A percentile compares a stretch with the other conserved stretches of the same genome.
Evolutionary conservation across 106 monocot genomes (phyloP).

Genomic region (Dendrobium huoshanense): DNA sequence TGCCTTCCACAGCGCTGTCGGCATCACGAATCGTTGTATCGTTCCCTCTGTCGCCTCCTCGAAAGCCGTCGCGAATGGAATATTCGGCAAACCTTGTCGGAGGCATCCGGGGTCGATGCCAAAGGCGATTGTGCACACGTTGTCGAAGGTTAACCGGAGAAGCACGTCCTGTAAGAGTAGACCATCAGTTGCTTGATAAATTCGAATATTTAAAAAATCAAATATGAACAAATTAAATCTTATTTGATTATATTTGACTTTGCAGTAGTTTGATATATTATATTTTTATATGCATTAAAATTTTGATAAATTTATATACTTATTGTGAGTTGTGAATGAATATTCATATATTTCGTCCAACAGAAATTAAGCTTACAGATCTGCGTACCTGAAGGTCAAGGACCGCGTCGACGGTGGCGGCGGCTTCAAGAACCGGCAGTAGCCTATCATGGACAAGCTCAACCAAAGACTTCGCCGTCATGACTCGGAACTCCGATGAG

Average conservation of each 20-base stretch:
- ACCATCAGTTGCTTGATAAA: no score
- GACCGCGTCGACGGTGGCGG: neutral
- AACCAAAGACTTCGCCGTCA: conserved; percentile 58
- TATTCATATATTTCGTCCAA: no score
- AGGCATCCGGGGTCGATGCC: conserved; percentile 89
- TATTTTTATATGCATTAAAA: no score
- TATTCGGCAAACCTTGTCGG: conserved; percentile 54
- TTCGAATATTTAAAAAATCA: no score
- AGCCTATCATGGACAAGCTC: conserved; percentile 73
- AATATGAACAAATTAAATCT: no score
- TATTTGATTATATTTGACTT: no score
- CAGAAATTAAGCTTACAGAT: neutral
- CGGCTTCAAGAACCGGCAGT: conserved; percentile 56
- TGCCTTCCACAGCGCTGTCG: conserved; percentile 62
- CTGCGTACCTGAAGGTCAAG: conserved; percentile 56
- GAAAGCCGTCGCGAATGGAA: conserved; percentile 81
- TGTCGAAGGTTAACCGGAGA: conserved; percentile 86
- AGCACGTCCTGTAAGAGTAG: conserved; percentile 38
- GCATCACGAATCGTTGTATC: conserved; percentile 56
- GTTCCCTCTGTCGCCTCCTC: conserved; percentile 92
- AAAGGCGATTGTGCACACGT: conserved; percentile 93
- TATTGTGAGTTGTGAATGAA: no score
- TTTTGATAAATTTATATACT: no score
- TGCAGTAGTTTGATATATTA: no score
- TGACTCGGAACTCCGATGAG: conserved; percentile 65